Base-by-base conservation (phyloP, 2,329 filamentous ascomycete species). In the Parafenestella ontariensis region DNA sequence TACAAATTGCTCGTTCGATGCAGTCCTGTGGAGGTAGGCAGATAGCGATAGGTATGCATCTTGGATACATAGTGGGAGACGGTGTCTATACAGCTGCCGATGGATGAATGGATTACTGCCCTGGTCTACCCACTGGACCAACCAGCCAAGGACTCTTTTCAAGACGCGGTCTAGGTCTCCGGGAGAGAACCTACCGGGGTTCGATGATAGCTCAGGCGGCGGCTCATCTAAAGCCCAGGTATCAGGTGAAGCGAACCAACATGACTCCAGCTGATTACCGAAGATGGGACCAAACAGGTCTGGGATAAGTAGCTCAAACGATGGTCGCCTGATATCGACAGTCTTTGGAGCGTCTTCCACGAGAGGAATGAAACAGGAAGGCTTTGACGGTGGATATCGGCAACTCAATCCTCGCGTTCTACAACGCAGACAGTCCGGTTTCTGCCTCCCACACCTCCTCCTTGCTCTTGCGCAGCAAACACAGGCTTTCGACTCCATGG, bases 21-120 rank as follows among this genome's bases (percentile, higher is more conserved):
- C 20, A 15, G 40, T 51, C 15, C 28, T 45, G 3, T 21, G 40
- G 21, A 45, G 23, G 31, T 45, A 51, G 5, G 41, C 29, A 15
- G 40, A 24, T 17, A 51, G n/a, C 2, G 42, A 20, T 18, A 46
- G 37, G 28, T 52, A 46, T n/a, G 49, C 49, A 24, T 41, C 17
- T 46, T 52, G 42, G 10, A 52, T 39, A 3, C 28, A 42, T 17
- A 20, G 10, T 1, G 51, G 46, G 29, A 45, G 42, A 7, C 41
- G 41, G 4, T 15, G 23, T 6, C n/a, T 29, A 33, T 49, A 42
- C 5, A 49, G 18, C 18, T 42, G 37, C 3, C 15, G 18, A 40
- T 53, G 44, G 11, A 52, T 46, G 34, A 52, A 46, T 11, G 42
- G 34, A 36, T 33, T 39, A 17, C 33, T 31, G 5, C 42, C 49